Evolutionary conservation across 2,329 filamentous ascomycete species (phyloP).

Genomic region (Coniochaeta hoffmannii): DNA sequence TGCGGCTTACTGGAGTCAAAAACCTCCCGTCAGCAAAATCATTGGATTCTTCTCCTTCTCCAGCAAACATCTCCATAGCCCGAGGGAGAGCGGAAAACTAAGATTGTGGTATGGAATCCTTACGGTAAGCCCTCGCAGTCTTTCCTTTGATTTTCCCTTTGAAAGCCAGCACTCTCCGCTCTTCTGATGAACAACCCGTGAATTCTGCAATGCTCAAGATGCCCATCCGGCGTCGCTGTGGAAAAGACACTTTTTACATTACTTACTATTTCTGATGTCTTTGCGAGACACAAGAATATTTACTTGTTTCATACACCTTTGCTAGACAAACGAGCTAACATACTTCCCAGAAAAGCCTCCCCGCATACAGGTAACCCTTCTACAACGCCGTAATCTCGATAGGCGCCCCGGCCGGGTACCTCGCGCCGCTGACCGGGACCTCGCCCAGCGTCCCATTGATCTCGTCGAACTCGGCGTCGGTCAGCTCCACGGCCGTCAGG

Average conservation of each 20-base stretch:
- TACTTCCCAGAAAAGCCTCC: neutral
- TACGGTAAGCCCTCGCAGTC: neutral
- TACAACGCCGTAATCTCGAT: neutral
- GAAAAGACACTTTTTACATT: slow-evolving; percentile 8
- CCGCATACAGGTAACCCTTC: neutral
- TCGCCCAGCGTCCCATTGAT: slow-evolving; percentile 40
- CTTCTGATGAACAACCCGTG: slow-evolving; percentile 10
- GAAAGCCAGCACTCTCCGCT: too few relatives aligned
- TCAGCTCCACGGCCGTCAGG: slow-evolving; percentile 38
- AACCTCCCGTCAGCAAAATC: too few relatives aligned
- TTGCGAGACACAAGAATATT: neutral
- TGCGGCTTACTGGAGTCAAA: too few relatives aligned
- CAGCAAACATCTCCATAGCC: neutral
- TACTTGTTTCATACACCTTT: neutral
- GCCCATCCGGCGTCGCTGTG: slow-evolving; percentile 5
- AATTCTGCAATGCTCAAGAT: slow-evolving; percentile 15
- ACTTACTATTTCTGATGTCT: neutral
- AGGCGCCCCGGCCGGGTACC: slow-evolving; percentile 30
- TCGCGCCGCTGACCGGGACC: slow-evolving; percentile 36
- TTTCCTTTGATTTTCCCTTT: neutral
- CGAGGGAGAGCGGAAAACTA: neutral
- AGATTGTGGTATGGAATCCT: neutral
- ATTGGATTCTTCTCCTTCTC: neutral
- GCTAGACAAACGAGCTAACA: neutral
- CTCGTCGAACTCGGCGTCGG: slow-evolving; percentile 38